Evolutionary conservation across 2,329 filamentous ascomycete genomes (phyloP).

Genomic region (Esteya vermicola): DNA sequence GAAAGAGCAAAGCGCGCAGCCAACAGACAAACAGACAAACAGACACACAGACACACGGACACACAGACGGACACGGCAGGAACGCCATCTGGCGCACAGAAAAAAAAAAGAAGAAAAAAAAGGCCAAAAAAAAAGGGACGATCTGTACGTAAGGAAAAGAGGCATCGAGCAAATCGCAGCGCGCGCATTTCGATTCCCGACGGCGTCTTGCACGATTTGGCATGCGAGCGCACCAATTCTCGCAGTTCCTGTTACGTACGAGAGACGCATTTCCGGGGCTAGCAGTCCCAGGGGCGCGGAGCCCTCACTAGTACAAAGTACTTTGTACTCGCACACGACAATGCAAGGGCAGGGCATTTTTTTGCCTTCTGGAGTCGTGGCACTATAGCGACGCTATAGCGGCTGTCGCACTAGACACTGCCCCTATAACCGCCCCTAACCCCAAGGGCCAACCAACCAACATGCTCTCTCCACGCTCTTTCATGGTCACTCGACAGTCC

Average conservation of each 20-base stretch:
- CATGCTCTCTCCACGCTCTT: constrained; percentile 25
- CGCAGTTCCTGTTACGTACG: not conserved
- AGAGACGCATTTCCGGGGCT: too few relatives aligned
- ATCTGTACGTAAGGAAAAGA: too few relatives aligned
- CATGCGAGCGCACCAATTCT: not conserved
- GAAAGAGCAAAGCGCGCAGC: not conserved
- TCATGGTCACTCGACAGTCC: constrained; percentile 20
- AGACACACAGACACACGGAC: not conserved
- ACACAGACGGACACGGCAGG: not conserved
- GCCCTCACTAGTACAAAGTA: not conserved
- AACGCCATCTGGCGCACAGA: too few relatives aligned
- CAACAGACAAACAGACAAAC: too few relatives aligned
- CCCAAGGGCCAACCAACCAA: not conserved
- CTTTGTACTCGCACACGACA: not conserved
- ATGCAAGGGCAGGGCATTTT: too few relatives aligned
- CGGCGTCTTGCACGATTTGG: too few relatives aligned
- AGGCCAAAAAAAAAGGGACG: too few relatives aligned
- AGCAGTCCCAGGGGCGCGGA: not conserved
- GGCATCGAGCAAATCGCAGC: constrained; percentile 1
- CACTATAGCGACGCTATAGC: not conserved
- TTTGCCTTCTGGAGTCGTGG: not conserved
- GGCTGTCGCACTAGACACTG: too few relatives aligned
- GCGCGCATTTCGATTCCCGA: not conserved
- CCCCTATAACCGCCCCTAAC: not conserved
- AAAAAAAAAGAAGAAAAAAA: too few relatives aligned